These are phyloP conservation scores for Escovopsis sp. DNA, from an alignment of 2,329 filamentous ascomycete genomes.

Conservation along the genomic window DNA sequence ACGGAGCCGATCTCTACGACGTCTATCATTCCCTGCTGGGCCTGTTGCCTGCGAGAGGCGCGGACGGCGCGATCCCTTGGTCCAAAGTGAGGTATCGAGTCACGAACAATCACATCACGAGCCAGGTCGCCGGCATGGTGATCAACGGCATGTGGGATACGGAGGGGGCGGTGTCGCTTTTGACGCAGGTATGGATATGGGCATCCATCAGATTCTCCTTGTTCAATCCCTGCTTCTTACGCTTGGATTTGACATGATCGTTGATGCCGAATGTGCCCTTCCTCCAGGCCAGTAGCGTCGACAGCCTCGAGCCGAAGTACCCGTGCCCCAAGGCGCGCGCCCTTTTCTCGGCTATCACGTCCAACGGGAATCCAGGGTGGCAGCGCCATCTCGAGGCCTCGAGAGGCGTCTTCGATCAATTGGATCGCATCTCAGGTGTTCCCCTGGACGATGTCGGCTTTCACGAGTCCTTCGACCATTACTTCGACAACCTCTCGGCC, in stretches of 20 bases:
- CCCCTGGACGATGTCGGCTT: constrained; percentile 40
- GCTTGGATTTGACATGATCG: too few relatives aligned
- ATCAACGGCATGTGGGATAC: constrained; percentile 53
- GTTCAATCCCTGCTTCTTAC: neutral
- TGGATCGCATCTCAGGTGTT: constrained; percentile 59
- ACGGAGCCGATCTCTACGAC: constrained; percentile 61
- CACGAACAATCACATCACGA: constrained; percentile 71
- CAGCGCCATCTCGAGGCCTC: constrained; percentile 45
- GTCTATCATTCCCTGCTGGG: constrained; percentile 57
- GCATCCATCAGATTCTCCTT: neutral
- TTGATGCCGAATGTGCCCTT: neutral
- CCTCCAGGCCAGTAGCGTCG: constrained; percentile 36
- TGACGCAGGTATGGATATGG: constrained; percentile 24
- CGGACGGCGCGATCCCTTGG: constrained; percentile 17
- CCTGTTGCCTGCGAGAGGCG: constrained; percentile 44
- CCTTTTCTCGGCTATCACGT: constrained; percentile 30
- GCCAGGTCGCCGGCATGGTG: constrained; percentile 64
- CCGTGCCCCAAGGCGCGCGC: constrained; percentile 38
- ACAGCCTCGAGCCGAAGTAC: constrained; percentile 64
- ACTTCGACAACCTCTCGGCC: constrained; percentile 71
- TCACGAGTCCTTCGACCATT: constrained; percentile 63
- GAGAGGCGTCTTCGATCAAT: constrained; percentile 35
- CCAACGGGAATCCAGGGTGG: constrained; percentile 38
- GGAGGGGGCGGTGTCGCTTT: constrained; percentile 27
- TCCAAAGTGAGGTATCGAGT: constrained; percentile 49